These are phyloP conservation scores for Arachis monticola DNA, from an alignment of 331 rosid species.

Conservation along the genomic window DNA sequence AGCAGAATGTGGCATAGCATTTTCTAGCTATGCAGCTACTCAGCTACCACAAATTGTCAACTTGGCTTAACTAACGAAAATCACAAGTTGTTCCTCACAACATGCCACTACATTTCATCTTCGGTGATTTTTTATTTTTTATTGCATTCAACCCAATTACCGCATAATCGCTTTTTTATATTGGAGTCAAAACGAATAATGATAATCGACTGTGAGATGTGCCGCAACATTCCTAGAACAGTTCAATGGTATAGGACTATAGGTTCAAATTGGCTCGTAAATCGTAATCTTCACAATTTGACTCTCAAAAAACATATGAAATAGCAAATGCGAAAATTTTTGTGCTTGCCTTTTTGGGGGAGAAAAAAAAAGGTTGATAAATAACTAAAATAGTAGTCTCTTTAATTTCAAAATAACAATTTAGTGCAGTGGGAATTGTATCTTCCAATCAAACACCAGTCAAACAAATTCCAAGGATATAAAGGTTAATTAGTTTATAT, in stretches of 20 bases:
- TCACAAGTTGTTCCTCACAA: neutral
- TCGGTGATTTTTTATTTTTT: neutral
- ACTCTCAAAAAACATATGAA: conserved; percentile 30
- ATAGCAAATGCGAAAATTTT: conserved; percentile 5
- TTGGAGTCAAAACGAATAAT: conserved; percentile 15
- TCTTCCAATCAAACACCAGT: conserved; percentile 53
- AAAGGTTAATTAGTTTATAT: conserved; percentile 34
- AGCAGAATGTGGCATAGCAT: neutral
- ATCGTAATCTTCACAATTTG: conserved; percentile 14
- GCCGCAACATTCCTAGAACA: no score
- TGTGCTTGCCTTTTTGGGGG: no score
- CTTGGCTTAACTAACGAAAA: conserved; percentile 8
- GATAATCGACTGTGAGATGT: no score
- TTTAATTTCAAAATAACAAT: conserved; percentile 25
- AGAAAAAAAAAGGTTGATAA: neutral
- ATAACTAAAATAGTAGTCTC: conserved; percentile 17
- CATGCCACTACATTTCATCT: neutral
- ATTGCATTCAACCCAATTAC: conserved; percentile 14
- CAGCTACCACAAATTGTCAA: conserved; percentile 19
- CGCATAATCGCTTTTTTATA: neutral
- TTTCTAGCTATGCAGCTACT: conserved; percentile 1
- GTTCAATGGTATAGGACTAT: no score
- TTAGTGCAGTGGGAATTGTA: conserved; percentile 41
- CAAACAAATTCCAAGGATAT: conserved; percentile 55
- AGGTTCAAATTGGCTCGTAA: no score